A percentile compares a stretch with the other conserved stretches of the same genome.
Evolutionary conservation across 441 rosid genomes (phyloP).

Genomic region (Erysimum cheiri): DNA sequence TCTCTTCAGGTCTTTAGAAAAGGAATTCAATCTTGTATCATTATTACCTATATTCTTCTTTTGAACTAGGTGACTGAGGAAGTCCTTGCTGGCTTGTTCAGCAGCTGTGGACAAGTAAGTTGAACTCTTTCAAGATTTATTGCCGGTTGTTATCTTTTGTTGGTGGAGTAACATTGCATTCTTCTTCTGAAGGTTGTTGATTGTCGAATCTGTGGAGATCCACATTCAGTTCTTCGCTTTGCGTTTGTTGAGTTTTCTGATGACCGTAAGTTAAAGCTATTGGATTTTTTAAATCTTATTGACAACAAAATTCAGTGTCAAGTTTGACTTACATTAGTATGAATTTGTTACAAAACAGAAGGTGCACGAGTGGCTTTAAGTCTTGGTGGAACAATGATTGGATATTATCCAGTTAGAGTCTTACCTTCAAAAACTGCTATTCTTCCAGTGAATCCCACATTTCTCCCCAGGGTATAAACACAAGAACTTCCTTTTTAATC

Average conservation of each 20-base stretch:
- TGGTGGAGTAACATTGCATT: conserved; percentile 1
- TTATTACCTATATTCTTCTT: conserved; percentile 22
- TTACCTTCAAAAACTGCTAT: conserved; percentile 83
- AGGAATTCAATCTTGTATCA: neutral
- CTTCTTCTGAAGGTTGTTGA: conserved; percentile 62
- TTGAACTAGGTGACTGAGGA: conserved; percentile 67
- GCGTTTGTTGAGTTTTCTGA: conserved; percentile 79
- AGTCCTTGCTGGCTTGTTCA: conserved; percentile 66
- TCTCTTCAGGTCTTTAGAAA: neutral
- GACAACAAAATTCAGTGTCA: neutral
- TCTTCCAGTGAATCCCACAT: conserved; percentile 79
- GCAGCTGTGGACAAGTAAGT: conserved; percentile 71
- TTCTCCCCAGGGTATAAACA: conserved; percentile 64
- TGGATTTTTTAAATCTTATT: neutral
- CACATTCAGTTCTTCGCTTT: conserved; percentile 79
- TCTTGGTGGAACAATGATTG: conserved; percentile 69
- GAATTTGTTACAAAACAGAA: conserved; percentile 46
- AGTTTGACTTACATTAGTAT: conserved; percentile 18
- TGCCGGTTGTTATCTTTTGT: neutral
- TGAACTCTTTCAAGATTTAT: neutral
- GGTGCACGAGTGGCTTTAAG: conserved; percentile 64
- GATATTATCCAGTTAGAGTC: conserved; percentile 71
- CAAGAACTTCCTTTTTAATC: neutral
- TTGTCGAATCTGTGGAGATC: conserved; percentile 78
- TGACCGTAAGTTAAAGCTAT: conserved; percentile 58